phyloP scores from a whole-genome alignment of 75 land plant genomes.

The Chamaecyparis obtusa region DNA sequence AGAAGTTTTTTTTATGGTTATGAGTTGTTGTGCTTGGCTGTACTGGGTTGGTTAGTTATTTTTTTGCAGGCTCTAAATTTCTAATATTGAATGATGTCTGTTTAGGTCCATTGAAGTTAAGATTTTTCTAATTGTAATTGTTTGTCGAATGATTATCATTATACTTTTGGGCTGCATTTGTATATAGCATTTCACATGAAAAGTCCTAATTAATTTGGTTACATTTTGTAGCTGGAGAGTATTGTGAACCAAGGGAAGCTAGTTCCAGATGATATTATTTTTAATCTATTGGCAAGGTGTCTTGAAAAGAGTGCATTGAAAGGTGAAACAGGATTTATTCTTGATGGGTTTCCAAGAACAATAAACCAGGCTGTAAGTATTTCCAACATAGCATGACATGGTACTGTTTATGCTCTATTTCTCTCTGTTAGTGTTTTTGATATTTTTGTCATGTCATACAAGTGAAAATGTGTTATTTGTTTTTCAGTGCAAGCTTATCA shows the following conservation, averaged over 20 bases:
- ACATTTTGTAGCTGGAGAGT: slow-evolving; percentile 10
- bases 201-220: not conserved
- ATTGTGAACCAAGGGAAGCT: slow-evolving; percentile 83
- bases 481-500: not conserved
- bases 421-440: not conserved
- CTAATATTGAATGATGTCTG: not conserved
- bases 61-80: not conserved
- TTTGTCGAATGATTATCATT: not conserved
- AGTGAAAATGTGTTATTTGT: not conserved
- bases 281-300: slow-evolving; percentile 55
- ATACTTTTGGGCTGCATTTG: not conserved
- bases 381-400: not conserved
- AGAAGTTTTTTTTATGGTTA: not conserved
- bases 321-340: slow-evolving; percentile 80
- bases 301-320: slow-evolving; percentile 56
- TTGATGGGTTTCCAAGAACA: slow-evolving; percentile 92
- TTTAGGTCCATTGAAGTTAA: not conserved
- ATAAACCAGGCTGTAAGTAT: slow-evolving; percentile 72
- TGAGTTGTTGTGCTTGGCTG: not conserved
- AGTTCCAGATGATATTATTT: slow-evolving; percentile 72
- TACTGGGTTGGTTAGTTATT: not conserved
- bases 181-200: not conserved
- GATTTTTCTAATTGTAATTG: too few relatives aligned
- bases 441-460: not conserved
- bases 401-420: not conserved